Evolutionary conservation across 2,329 filamentous ascomycete genomes (phyloP).

Genomic region (Camptophora hylomeconis): DNA sequence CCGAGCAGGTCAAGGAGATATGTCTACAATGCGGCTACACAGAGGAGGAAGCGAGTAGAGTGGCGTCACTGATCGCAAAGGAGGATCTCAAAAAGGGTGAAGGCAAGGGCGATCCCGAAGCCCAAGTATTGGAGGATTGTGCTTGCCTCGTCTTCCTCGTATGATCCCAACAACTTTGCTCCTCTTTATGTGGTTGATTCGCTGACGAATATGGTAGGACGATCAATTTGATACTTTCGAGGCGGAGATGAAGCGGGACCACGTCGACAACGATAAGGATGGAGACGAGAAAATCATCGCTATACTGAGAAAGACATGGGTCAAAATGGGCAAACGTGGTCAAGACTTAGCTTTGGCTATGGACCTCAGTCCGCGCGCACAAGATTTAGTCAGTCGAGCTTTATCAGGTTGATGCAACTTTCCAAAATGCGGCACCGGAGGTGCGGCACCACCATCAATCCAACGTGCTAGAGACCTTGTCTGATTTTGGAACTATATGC

Average conservation of each 20-base stretch:
- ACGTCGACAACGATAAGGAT: slow-evolving; percentile 45
- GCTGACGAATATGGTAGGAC: no score
- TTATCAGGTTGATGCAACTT: no score
- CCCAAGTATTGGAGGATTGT: slow-evolving; percentile 69
- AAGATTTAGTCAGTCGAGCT: slow-evolving; percentile 50
- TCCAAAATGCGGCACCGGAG: no score
- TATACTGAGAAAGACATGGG: slow-evolving; percentile 17
- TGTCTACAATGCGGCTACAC: slow-evolving; percentile 39
- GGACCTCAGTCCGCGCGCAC: slow-evolving; percentile 49
- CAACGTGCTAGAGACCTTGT: no score
- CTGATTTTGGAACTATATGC: no score
- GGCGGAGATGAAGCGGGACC: slow-evolving; percentile 43
- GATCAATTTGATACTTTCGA: slow-evolving; percentile 77
- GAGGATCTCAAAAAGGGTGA: slow-evolving; percentile 49
- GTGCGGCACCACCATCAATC: no score
- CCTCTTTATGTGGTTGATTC: no score
- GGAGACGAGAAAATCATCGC: slow-evolving; percentile 54
- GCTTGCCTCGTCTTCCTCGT: slow-evolving; percentile 70
- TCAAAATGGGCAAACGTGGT: slow-evolving; percentile 13
- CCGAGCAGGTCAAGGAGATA: slow-evolving; percentile 44
- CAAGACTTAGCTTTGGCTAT: slow-evolving; percentile 44
- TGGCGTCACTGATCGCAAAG: slow-evolving; percentile 65
- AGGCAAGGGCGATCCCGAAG: slow-evolving; percentile 42
- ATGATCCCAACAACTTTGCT: neutral
- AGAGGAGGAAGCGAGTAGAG: slow-evolving; percentile 43